Base-by-base conservation (phyloP, 108 stramenopile species). In the Skeletonema grethae region DNA sequence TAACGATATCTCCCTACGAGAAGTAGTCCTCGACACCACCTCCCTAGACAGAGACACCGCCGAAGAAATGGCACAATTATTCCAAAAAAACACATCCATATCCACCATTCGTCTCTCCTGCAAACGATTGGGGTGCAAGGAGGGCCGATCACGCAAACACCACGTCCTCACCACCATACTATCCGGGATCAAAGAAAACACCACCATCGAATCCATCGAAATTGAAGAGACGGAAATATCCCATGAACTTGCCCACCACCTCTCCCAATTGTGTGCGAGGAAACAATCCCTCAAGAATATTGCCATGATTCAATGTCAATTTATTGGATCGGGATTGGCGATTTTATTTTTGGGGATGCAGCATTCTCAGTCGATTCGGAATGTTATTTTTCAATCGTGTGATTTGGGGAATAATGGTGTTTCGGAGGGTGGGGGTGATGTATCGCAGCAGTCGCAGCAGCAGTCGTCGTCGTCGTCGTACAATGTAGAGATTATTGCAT, bases 401-500 rank as follows among this genome's bases (percentile, higher is more conserved):
- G 56, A 69, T 39, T 69, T 57, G 57, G 67, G 58, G 1, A 36
- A 69, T n/a, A 57, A 69, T 25, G 12, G 13, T 48, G 18, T 7
- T 48, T 0, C 1, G 1, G 16, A 7, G 46, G 18, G 13, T 48
- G 46, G 46, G 16, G n/a, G 18, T 28, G 25, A 28, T 28, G 25
- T 1, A n/a, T 28, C 25, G 1, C 25, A 28, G 25, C 25, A 28
- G 25, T 28, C 25, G 46, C 18, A 18, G 7, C 18, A 18, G 7
- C n/a, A 18, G 18, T 18, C 18, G 2, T 11, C 38, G 2, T 39
- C 38, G 6, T 48, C 46, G 0, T 45, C 43, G 43, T 48, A 18
- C 46, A 69, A 58, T 59, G 28, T 57, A 3, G 67, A 69, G 20
- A 69, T 57, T 22, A 29, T 69, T 59, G 67, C 67, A 36, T 41